A percentile compares a stretch with the other conserved stretches of the same genome.
Evolutionary conservation across 306 rosid genomes (phyloP).

Genomic region (Chamaecrista fasciculata): DNA sequence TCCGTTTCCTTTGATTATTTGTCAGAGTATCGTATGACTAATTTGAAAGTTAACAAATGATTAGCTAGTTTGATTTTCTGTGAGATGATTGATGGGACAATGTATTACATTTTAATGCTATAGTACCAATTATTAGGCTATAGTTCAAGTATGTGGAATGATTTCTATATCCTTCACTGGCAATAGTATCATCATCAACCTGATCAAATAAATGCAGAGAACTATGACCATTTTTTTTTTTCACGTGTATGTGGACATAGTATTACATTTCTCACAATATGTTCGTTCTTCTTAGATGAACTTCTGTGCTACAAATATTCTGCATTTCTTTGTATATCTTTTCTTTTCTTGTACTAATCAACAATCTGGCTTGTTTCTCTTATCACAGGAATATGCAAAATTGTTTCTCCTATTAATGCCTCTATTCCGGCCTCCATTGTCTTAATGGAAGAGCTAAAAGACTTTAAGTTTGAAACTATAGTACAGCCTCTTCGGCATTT

Average conservation of each 20-base stretch:
- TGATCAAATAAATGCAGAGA: background rate
- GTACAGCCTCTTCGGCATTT: constrained; percentile 41
- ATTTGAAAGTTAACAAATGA: no score
- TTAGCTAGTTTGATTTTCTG: no score
- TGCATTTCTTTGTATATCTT: background rate
- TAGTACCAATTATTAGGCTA: no score
- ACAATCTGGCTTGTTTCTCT: constrained; percentile 1
- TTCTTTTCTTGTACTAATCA: background rate
- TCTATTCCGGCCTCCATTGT: constrained; percentile 36
- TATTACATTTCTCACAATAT: background rate
- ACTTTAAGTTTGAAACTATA: constrained; percentile 42
- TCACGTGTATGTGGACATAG: background rate
- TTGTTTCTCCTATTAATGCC: constrained; percentile 36
- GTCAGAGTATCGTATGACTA: no score
- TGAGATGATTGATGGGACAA: no score
- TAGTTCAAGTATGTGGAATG: no score
- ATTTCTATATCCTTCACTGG: background rate
- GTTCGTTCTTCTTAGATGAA: background rate
- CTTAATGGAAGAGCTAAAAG: constrained; percentile 26
- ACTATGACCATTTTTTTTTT: background rate
- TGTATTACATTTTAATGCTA: no score
- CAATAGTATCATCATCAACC: background rate
- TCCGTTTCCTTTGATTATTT: background rate
- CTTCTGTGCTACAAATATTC: background rate
- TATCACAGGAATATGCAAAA: constrained; percentile 42